Evolutionary conservation across 2,329 filamentous ascomycete species (phyloP).

Genomic region (Magnaporthiopsis poae): DNA sequence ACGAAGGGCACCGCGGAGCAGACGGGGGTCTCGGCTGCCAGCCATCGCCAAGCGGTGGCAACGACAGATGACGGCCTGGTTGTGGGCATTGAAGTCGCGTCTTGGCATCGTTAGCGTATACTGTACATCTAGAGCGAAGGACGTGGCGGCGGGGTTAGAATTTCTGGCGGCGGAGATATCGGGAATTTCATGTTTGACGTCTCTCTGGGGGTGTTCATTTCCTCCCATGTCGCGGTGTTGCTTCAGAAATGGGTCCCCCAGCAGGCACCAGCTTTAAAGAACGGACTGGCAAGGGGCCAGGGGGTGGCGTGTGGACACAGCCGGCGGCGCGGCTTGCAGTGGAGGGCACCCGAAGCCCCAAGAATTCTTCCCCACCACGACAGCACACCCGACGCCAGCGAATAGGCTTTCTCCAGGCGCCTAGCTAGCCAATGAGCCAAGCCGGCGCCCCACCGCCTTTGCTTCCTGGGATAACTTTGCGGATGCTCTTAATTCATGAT

Average conservation of each 20-base stretch:
- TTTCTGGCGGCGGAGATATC: not conserved
- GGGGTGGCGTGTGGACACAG: not conserved
- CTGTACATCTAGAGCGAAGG: too few species aligned
- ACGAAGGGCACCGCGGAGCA: not conserved
- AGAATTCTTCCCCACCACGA: not conserved
- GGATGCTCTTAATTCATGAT: not conserved
- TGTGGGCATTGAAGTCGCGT: not conserved
- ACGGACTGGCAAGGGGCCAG: not conserved
- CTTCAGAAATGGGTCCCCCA: not conserved
- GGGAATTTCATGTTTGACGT: not conserved
- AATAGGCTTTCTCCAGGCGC: not conserved
- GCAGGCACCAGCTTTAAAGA: not conserved
- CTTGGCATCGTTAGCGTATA: not conserved
- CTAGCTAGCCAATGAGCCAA: not conserved
- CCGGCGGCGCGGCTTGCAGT: too few species aligned
- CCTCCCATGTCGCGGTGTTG: not conserved
- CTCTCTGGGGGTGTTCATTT: not conserved
- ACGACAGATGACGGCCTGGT: not conserved
- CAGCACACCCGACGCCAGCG: too few species aligned
- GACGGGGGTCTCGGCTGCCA: not conserved
- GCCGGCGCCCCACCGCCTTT: not conserved
- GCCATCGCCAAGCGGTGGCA: not conserved
- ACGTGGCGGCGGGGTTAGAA: not conserved
- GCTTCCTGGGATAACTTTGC: not conserved
- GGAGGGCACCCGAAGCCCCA: not conserved